A percentile compares a stretch with the other conserved stretches of the same genome.
These are phyloP conservation scores for Podospora appendiculata DNA, from an alignment of 495 filamentous ascomycete species.

Conservation along the genomic window DNA sequence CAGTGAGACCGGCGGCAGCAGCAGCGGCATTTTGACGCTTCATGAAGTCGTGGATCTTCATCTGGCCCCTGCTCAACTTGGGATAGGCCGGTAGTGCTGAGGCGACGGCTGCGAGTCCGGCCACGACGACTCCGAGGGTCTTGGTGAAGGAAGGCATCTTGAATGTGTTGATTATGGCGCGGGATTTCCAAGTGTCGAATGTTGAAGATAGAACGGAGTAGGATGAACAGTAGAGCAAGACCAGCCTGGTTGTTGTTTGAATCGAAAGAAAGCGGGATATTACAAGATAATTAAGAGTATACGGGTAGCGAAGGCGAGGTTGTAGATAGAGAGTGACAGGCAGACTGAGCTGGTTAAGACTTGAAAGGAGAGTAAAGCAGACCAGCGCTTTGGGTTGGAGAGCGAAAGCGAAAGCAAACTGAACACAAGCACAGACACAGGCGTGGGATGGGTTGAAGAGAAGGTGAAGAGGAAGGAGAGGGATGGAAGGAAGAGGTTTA, in stretches of 20 bases:
- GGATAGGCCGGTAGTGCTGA: constrained; percentile 38
- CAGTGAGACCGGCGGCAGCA: constrained; percentile 43
- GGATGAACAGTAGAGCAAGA: not conserved
- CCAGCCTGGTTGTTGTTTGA: constrained; percentile 12
- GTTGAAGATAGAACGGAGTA: constrained; percentile 11
- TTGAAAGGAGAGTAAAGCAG: constrained; percentile 43
- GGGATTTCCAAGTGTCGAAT: constrained; percentile 1
- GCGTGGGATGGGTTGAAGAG: constrained; percentile 8
- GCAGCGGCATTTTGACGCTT: constrained; percentile 48
- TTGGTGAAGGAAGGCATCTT: constrained; percentile 40
- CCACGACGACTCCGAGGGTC: constrained; percentile 35
- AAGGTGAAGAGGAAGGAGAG: constrained; percentile 16
- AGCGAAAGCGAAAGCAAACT: constrained; percentile 16
- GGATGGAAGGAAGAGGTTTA: constrained; percentile 14
- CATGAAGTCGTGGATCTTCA: constrained; percentile 34
- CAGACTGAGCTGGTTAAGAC: constrained; percentile 24
- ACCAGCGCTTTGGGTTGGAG: constrained; percentile 42
- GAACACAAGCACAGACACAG: constrained; percentile 24
- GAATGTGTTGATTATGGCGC: constrained; percentile 13
- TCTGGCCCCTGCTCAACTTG: constrained; percentile 33
- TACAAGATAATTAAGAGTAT: constrained; percentile 30
- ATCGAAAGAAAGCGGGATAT: constrained; percentile 29
- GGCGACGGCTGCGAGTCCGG: constrained; percentile 35
- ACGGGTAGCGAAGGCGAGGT: constrained; percentile 11
- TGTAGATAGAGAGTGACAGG: constrained; percentile 12